These are phyloP conservation scores for Nicotiana knightiana DNA, from an alignment of 257 asterid species.

Conservation along the genomic window DNA sequence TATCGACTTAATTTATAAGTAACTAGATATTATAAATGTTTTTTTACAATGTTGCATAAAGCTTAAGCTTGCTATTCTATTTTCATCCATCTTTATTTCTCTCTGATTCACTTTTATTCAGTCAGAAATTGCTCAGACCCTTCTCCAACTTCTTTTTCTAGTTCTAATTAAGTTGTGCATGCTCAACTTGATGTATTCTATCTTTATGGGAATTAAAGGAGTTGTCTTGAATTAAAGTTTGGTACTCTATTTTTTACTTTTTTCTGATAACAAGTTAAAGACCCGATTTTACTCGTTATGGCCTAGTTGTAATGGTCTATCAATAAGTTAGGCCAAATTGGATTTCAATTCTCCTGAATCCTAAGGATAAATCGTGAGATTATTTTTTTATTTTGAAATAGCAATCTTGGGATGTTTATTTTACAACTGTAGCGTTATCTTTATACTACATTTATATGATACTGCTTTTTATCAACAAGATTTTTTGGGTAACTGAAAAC, in stretches of 20 bases:
- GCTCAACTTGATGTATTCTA: conserved; percentile 4
- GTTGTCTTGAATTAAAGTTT: neutral
- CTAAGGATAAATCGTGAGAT: too few relatives aligned
- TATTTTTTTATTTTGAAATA: too few relatives aligned
- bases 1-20: too few relatives aligned
- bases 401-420: too few relatives aligned
- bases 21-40: too few relatives aligned
- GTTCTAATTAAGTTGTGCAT: neutral
- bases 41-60: neutral
- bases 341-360: too few relatives aligned
- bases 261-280: neutral
- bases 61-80: neutral
- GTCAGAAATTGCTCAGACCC: neutral
- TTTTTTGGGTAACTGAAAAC: too few relatives aligned
- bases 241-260: neutral
- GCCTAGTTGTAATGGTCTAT: neutral
- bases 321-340: too few relatives aligned
- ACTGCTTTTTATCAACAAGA: too few relatives aligned
- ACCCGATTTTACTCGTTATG: neutral
- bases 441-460: too few relatives aligned
- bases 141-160: neutral
- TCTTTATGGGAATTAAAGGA: neutral
- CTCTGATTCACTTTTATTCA: neutral
- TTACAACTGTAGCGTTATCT: too few relatives aligned
- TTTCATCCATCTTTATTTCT: neutral